These are phyloP conservation scores for Termitomyces sp. DNA, from an alignment of 768 basidiomycete genomes.

Conservation along the genomic window DNA sequence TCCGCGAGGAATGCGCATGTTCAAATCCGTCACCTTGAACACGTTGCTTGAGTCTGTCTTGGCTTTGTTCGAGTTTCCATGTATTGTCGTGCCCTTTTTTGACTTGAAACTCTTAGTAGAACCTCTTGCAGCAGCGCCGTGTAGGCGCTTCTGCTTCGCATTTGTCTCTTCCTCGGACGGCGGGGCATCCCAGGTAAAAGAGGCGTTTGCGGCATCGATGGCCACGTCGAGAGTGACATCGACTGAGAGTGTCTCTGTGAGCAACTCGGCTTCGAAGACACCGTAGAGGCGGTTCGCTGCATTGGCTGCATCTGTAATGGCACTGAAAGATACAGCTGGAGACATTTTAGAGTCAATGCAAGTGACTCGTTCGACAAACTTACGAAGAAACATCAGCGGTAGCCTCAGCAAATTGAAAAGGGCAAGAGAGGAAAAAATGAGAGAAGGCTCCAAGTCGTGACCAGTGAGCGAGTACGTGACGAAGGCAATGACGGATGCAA, in stretches of 20 bases:
- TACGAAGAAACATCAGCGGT: conserved; percentile 72
- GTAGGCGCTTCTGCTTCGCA: conserved; percentile 25
- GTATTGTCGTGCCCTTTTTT: conserved; percentile 22
- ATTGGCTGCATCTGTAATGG: conserved; percentile 82
- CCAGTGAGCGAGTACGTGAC: conserved; percentile 74
- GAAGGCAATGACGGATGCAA: conserved; percentile 76
- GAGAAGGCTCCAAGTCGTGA: conserved; percentile 61
- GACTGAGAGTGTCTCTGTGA: conserved; percentile 51
- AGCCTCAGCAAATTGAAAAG: conserved; percentile 80
- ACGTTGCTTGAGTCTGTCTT: conserved; percentile 34
- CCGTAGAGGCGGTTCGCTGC: conserved; percentile 72
- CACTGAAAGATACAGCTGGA: conserved; percentile 62
- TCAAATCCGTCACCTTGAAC: conserved; percentile 64
- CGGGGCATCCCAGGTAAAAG: conserved; percentile 86
- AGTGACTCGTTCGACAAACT: conserved; percentile 15
- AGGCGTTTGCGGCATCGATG: conserved; percentile 58
- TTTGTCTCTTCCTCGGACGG: conserved; percentile 38
- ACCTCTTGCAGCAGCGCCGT: not conserved
- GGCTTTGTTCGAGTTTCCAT: conserved; percentile 13
- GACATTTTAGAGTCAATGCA: not conserved
- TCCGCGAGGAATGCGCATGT: conserved; percentile 67
- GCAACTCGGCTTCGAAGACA: conserved; percentile 81
- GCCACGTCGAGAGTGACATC: conserved; percentile 59
- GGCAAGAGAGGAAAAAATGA: conserved; percentile 80
- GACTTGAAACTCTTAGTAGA: conserved; percentile 22